Evolutionary conservation across 257 asterid genomes (phyloP), one percentile per base, ranked within the genome.

Genomic region (Perilla frutescens): DNA sequence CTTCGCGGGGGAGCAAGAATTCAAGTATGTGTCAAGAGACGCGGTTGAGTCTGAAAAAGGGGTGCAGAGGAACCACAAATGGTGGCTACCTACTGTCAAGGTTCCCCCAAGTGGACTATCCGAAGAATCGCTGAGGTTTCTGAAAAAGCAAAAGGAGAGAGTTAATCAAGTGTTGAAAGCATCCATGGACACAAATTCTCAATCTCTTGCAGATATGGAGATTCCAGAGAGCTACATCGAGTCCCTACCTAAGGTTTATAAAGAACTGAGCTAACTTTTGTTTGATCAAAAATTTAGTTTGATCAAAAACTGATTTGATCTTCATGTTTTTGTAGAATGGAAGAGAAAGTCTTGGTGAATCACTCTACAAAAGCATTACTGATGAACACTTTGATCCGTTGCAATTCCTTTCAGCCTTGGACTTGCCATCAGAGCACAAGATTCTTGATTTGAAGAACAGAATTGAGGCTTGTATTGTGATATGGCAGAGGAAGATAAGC

Each of bases 41-140:
- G 96, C 96, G 0, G 84, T 81, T 5, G 97, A 90, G 45, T 87
- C 95, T 0, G 90, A 92, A 77, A 83, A 75, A 75, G 96, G 95
- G 43, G 81, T 80, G 14, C 90, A 85, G 75, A 84, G 85, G 67
- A 71, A 80, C 15, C 96, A 84, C 13, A 93, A 90, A 78, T 93
- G 98, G 98, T 93, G 98, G 98, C 81, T 87, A 43, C 98, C 98
- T 8, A 83, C 89, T 1, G 84, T 89, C 26, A 93, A 90, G 79
- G 97, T 93, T 74, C 96, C 96, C 62, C 80, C 89, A 0, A 70
- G 62, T 29, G 98, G 98, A 5, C 76, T 93, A 75, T 90, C 97
- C 0, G 91, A 93, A 48, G 85, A 76, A 39, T 71, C 93, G 1
- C 56, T 88, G 12, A 84, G 82, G 37, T 86, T 81, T 51, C 74